phyloP scores from a whole-genome alignment of 352 stramenopile species.

The Phytophthora pseudosyringae region DNA sequence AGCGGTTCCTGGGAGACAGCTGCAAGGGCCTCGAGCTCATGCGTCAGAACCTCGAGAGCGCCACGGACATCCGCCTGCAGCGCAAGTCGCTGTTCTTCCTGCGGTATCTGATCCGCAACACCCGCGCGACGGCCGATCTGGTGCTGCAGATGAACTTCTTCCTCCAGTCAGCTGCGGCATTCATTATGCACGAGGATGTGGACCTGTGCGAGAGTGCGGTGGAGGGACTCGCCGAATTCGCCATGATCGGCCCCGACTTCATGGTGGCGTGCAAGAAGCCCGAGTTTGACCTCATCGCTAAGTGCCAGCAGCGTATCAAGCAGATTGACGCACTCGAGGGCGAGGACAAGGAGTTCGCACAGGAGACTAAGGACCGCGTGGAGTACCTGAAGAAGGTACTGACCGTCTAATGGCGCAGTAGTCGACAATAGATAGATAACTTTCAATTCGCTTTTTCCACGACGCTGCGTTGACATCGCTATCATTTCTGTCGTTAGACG shows the following conservation, averaged over 20 bases:
- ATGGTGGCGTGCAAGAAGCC: constrained; percentile 58
- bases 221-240: constrained; percentile 78
- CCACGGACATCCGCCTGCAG: constrained; percentile 71
- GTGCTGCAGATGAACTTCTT: constrained; percentile 56
- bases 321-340: constrained; percentile 66
- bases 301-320: constrained; percentile 59
- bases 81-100: constrained; percentile 88
- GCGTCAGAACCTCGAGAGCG: constrained; percentile 51
- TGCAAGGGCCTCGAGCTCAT: constrained; percentile 72
- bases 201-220: constrained; percentile 81
- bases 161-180: constrained; percentile 47
- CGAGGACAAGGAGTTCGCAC: constrained; percentile 75
- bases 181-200: constrained; percentile 76
- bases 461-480: background rate
- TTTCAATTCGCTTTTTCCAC: constrained; percentile 33
- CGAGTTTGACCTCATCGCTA: constrained; percentile 50
- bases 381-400: constrained; percentile 59
- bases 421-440: constrained; percentile 31
- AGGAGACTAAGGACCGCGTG: constrained; percentile 66
- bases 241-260: constrained; percentile 64
- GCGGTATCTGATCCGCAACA: constrained; percentile 78
- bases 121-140: constrained; percentile 52
- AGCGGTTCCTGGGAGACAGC: constrained; percentile 58
- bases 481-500: background rate
- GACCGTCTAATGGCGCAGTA: constrained; percentile 19